phyloP scores from a whole-genome alignment of 768 basidiomycete species.

The Chalciporus piperatus region DNA sequence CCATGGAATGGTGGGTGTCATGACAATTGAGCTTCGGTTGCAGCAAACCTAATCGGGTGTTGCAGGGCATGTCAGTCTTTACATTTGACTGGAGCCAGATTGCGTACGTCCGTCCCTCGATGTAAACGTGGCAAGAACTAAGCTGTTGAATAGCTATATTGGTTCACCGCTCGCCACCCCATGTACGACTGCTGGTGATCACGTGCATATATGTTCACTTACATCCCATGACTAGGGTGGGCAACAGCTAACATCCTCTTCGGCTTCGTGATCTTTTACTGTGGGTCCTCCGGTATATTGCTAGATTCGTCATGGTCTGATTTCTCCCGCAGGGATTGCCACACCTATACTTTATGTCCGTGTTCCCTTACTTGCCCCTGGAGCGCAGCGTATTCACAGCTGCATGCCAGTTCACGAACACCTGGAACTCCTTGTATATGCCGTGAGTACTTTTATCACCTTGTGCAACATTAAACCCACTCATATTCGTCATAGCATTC shows the following conservation, averaged over 20 bases:
- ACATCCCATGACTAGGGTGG: constrained; percentile 48
- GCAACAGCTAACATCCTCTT: constrained; percentile 68
- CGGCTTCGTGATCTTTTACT: constrained; percentile 73
- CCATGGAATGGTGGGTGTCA: constrained; percentile 43
- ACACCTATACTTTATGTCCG: constrained; percentile 42
- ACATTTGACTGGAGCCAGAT: constrained; percentile 85
- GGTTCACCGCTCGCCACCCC: constrained; percentile 66
- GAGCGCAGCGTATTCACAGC: background rate
- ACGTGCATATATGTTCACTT: background rate
- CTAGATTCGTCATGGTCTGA: background rate
- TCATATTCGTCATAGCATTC: constrained; percentile 41
- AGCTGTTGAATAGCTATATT: constrained; percentile 19
- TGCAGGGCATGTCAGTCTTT: constrained; percentile 61
- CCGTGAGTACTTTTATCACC: constrained; percentile 38
- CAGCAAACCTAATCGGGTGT: background rate
- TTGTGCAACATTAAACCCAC: background rate
- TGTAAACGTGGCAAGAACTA: background rate
- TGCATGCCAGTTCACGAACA: constrained; percentile 53
- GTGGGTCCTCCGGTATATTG: constrained; percentile 26
- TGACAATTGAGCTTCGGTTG: background rate
- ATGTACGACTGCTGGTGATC: constrained; percentile 29
- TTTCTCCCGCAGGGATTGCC: constrained; percentile 23
- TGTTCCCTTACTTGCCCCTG: constrained; percentile 41
- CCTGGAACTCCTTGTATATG: constrained; percentile 57
- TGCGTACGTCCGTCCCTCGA: constrained; percentile 26